These are phyloP conservation scores for Syncephalastrum racemosum DNA, from an alignment of 371 early-diverging fungal genomes.

Conservation along the genomic window DNA sequence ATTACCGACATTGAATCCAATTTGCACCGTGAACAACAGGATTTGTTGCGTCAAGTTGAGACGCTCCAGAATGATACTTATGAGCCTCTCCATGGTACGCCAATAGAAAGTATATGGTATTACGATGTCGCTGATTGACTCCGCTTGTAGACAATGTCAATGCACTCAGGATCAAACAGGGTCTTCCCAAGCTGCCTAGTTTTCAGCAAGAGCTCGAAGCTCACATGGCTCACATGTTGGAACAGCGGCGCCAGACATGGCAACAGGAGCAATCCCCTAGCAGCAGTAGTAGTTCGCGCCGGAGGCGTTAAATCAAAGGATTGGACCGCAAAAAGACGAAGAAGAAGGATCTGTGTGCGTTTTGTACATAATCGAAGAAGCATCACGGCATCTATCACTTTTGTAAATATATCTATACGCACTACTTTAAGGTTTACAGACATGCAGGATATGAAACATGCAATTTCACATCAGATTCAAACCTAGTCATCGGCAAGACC, in stretches of 20 bases:
- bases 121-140: background rate
- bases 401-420: slow-evolving; percentile 1
- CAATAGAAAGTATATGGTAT: background rate
- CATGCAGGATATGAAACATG: background rate
- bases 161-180: slow-evolving; percentile 28
- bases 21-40: slow-evolving; percentile 35
- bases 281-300: background rate
- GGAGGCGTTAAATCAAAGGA: background rate
- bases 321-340: no score
- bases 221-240: slow-evolving; percentile 37
- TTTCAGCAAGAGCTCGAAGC: slow-evolving; percentile 48
- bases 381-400: no score
- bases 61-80: slow-evolving; percentile 32
- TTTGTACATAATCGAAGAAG: no score
- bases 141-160: slow-evolving; percentile 39
- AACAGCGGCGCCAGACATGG: slow-evolving; percentile 47
- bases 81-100: slow-evolving; percentile 46
- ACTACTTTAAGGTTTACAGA: background rate
- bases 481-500: no score
- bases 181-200: slow-evolving; percentile 39
- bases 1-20: slow-evolving; percentile 30
- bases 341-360: no score
- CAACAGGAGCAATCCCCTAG: slow-evolving; percentile 15
- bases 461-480: no score
- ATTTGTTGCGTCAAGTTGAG: slow-evolving; percentile 27